A percentile compares a stretch with the other conserved stretches of the same genome.
phyloP scores from a whole-genome alignment of 306 rosid genomes.

The Gleditsia sinensis region DNA sequence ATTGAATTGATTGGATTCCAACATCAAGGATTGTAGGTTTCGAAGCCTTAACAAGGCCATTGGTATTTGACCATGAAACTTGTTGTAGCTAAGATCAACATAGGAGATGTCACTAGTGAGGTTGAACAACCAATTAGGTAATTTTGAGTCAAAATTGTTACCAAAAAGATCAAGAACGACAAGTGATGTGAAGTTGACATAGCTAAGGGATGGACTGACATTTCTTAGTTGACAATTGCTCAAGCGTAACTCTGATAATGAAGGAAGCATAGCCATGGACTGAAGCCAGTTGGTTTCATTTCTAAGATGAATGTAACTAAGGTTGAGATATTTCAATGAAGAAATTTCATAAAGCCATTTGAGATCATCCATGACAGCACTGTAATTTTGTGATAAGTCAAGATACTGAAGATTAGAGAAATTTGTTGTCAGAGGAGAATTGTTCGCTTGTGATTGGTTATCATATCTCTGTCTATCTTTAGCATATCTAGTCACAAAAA shows the following conservation, averaged over 20 bases:
- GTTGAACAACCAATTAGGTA: background rate
- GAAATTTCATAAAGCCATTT: background rate
- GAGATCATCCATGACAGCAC: background rate
- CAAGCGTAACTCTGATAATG: constrained; percentile 6
- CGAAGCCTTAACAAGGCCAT: background rate
- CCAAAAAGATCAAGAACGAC: background rate
- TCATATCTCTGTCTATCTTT: too few relatives aligned
- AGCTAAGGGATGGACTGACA: constrained; percentile 10
- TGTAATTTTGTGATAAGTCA: background rate
- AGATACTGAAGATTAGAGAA: background rate
- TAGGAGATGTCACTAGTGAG: background rate
- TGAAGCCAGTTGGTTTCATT: constrained; percentile 17
- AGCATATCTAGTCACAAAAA: too few relatives aligned
- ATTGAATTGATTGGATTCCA: background rate
- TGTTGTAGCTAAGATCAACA: background rate
- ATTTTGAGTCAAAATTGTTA: constrained; percentile 6
- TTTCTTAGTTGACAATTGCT: background rate
- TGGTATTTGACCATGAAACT: background rate
- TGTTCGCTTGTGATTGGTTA: too few relatives aligned
- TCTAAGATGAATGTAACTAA: background rate
- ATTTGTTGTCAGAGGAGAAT: background rate
- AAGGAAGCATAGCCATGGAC: constrained; percentile 9
- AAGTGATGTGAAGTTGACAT: constrained; percentile 35
- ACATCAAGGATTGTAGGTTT: background rate
- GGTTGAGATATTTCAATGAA: constrained; percentile 23